Conservation (phyloP, 1,284 basidiomycete species). For the Cutaneotrichosporon daszewskae region DNA sequence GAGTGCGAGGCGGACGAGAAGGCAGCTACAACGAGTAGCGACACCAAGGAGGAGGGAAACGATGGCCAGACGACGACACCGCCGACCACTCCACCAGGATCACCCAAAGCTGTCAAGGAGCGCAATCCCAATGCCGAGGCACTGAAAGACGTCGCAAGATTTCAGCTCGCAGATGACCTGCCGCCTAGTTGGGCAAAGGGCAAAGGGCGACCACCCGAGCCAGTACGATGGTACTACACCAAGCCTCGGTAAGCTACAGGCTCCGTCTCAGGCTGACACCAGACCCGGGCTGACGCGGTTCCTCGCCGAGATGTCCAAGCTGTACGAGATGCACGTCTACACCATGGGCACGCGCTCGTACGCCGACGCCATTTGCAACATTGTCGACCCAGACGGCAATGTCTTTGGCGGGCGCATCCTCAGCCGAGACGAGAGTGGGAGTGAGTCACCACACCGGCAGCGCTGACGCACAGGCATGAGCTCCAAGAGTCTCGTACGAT, state of each 20-base stretch:
- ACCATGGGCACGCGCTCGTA: constrained; percentile 98
- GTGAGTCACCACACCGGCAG: constrained; percentile 38
- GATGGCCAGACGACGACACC: constrained; percentile 46
- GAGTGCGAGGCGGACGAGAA: constrained; percentile 56
- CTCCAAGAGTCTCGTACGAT: constrained; percentile 77
- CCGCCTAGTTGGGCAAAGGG: constrained; percentile 47
- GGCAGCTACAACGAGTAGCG: constrained; percentile 39
- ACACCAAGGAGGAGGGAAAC: constrained; percentile 53
- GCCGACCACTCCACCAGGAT: constrained; percentile 18
- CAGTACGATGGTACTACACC: constrained; percentile 81
- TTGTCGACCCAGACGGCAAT: constrained; percentile 82
- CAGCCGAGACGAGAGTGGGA: constrained; percentile 91
- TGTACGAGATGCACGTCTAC: constrained; percentile 98
- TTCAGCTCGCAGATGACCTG: constrained; percentile 75
- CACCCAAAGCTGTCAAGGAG: constrained; percentile 20
- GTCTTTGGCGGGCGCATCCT: constrained; percentile 83
- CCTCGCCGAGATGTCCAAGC: constrained; percentile 62
- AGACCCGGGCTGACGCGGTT: constrained; percentile 86
- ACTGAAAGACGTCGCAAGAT: constrained; percentile 75
- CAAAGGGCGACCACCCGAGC: constrained; percentile 44
- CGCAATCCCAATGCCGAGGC: constrained; percentile 43
- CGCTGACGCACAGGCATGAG: constrained; percentile 30
- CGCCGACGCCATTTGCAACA: constrained; percentile 87
- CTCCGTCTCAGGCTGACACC: constrained; percentile 8
- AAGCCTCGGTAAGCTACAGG: constrained; percentile 69